phyloP scores from a whole-genome alignment of 257 asterid species.

The Rehmannia glutinosa region DNA sequence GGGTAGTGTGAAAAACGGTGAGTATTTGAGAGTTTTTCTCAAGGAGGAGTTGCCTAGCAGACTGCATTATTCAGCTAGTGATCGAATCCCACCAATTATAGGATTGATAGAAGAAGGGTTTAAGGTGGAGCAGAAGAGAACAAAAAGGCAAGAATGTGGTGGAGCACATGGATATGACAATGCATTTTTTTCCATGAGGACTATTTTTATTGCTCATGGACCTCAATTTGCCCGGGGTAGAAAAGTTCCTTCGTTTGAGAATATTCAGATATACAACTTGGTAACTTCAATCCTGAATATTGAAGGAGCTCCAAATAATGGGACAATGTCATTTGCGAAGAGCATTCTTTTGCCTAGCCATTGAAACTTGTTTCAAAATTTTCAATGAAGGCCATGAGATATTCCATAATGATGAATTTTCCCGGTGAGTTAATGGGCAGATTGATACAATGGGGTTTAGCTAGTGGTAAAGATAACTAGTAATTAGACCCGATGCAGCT shows the following conservation, averaged over 20 bases:
- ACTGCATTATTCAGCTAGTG: too few relatives aligned
- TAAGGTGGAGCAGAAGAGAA: too few relatives aligned
- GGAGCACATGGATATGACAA: constrained; percentile 83
- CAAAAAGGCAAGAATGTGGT: too few relatives aligned
- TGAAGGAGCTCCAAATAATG: constrained; percentile 64
- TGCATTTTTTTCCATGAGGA: constrained; percentile 69
- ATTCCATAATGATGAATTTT: not conserved
- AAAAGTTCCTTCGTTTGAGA: constrained; percentile 68
- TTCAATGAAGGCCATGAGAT: not conserved
- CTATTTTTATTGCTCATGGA: constrained; percentile 67
- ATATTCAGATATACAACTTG: constrained; percentile 65
- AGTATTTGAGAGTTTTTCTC: constrained; percentile 52
- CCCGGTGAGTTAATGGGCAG: not conserved
- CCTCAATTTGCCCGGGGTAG: constrained; percentile 57
- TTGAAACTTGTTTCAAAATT: constrained; percentile 3
- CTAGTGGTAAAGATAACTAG: too few relatives aligned
- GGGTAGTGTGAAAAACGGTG: constrained; percentile 50
- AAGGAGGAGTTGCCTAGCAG: too few relatives aligned
- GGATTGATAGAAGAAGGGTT: too few relatives aligned
- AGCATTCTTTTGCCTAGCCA: constrained; percentile 46
- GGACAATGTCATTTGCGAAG: constrained; percentile 44
- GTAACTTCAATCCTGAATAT: constrained; percentile 49
- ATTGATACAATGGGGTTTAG: too few relatives aligned
- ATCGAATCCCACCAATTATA: too few relatives aligned
- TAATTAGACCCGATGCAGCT: not conserved